Evolutionary conservation across 805 yeast species (phyloP).

Genomic region (Trichomonascus vanleenenianus): DNA sequence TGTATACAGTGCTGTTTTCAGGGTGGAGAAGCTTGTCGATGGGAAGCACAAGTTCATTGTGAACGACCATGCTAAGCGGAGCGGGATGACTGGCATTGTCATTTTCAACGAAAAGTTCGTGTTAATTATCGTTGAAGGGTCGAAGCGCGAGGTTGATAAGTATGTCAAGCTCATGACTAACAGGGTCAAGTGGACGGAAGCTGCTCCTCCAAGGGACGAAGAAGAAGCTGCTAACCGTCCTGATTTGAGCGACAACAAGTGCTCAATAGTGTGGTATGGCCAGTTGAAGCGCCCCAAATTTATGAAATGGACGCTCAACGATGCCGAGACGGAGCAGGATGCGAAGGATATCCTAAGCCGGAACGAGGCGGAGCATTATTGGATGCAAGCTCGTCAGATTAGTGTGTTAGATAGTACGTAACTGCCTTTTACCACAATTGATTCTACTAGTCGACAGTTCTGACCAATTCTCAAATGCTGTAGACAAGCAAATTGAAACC

Average conservation of each 20-base stretch:
- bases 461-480: too few species aligned
- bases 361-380: conserved; percentile 52
- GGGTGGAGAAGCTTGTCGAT: conserved; percentile 45
- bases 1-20: conserved; percentile 48
- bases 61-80: conserved; percentile 73
- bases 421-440: too few species aligned
- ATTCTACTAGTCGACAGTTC: too few species aligned
- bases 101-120: conserved; percentile 33
- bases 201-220: conserved; percentile 8
- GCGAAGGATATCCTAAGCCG: conserved; percentile 41
- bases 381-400: conserved; percentile 34
- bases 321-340: conserved; percentile 43
- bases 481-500: too few species aligned
- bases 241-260: conserved; percentile 38
- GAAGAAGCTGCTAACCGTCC: conserved; percentile 10
- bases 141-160: conserved; percentile 49
- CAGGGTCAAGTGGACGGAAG: conserved; percentile 60
- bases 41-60: conserved; percentile 67
- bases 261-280: conserved; percentile 66
- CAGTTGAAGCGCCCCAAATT: conserved; percentile 46
- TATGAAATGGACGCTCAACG: conserved; percentile 60
- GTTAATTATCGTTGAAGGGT: conserved; percentile 70
- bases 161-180: conserved; percentile 53
- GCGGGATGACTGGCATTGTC: conserved; percentile 53
- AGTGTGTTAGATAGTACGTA: too few species aligned